Percentiles rank a stretch among this genome's conserved stretches.
phyloP scores from a whole-genome alignment of 495 filamentous ascomycete genomes.

The Chaetomidium leptoderma region DNA sequence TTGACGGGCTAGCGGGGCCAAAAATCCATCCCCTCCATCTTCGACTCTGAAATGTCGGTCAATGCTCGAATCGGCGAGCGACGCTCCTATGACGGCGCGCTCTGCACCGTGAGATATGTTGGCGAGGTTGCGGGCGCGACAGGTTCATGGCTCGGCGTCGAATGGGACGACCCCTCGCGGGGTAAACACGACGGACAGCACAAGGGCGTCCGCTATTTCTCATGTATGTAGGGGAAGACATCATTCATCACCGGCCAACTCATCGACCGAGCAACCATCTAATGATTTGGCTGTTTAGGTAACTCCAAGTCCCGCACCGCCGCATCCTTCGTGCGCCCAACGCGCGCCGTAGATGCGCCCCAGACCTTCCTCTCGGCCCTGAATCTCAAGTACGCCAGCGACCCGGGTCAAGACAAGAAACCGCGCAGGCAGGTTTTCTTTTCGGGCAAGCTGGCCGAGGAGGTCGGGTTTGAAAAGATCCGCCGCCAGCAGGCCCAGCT shows the following conservation, averaged over 20 bases:
- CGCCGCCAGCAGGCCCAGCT: constrained; percentile 71
- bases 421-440: constrained; percentile 56
- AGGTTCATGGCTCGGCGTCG: constrained; percentile 87
- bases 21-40: background rate
- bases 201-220: constrained; percentile 75
- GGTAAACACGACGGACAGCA: constrained; percentile 89
- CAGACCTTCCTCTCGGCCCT: constrained; percentile 75
- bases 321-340: constrained; percentile 82
- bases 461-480: constrained; percentile 95
- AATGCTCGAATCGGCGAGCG: constrained; percentile 59
- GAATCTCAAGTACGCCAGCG: constrained; percentile 73
- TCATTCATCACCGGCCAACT: background rate
- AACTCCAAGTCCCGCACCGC: constrained; percentile 60
- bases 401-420: constrained; percentile 34
- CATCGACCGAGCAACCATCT: background rate
- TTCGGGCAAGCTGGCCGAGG: constrained; percentile 82
- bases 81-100: constrained; percentile 65
- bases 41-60: constrained; percentile 16
- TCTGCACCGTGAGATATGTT: constrained; percentile 82
- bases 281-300: constrained; percentile 47
- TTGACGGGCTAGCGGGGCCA: background rate
- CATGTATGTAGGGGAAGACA: constrained; percentile 51
- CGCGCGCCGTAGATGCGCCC: constrained; percentile 60
- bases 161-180: constrained; percentile 84
- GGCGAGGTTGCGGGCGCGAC: constrained; percentile 70